Base-by-base conservation (phyloP, 805 yeast species). In the Yarrowia porcina region DNA sequence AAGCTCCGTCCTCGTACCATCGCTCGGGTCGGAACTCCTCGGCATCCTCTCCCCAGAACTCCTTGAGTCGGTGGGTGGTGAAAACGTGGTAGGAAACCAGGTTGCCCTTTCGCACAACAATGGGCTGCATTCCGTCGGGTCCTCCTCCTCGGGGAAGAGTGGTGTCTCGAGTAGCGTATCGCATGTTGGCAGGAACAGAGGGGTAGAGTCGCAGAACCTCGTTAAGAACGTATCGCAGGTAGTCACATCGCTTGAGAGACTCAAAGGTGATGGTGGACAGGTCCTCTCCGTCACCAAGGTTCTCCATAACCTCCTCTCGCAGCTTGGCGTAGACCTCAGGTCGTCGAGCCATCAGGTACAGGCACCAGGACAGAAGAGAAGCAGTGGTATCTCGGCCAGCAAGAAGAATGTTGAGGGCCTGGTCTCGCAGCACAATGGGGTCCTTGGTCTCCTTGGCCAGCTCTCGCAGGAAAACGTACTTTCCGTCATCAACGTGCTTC, bases 371-470 rank as follows among this genome's bases (percentile, higher is more conserved):
- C 63, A 82, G 75, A 35, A 80, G 71, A 4, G 80, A 78, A 10
- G 85, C 84, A 13, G 85, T 82, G 47, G 85, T 82, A 67, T 82
- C 85, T 67, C 85, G 75, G 30, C 84, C 84, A 17, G 85, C 85
- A 21, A 81, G 70, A 63, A 82, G 74, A 63, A 82, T 77, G 68
- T 80, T 81, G 69, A 82, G 73, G 41, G 80, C 74, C 71, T 82
- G 84, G 69, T 80, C 83, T 57, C 84, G 74, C 64, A 82, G 77
- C 17, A 76, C 75, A 60, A 65, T 71, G 20, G 82, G 80, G 67
- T 82, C 79, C 63, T 78, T 74, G 15, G 83, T 80, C 69, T 80
- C 79, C 69, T 78, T 77, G 54, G 75, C 80, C 65, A 82, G 75
- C 67, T 80, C 84, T 54, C 76, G 74, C 63, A 82, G 75, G 70